Base-by-base conservation (phyloP, 2,329 filamentous ascomycete genomes). In the Fusarium dimerum region DNA sequence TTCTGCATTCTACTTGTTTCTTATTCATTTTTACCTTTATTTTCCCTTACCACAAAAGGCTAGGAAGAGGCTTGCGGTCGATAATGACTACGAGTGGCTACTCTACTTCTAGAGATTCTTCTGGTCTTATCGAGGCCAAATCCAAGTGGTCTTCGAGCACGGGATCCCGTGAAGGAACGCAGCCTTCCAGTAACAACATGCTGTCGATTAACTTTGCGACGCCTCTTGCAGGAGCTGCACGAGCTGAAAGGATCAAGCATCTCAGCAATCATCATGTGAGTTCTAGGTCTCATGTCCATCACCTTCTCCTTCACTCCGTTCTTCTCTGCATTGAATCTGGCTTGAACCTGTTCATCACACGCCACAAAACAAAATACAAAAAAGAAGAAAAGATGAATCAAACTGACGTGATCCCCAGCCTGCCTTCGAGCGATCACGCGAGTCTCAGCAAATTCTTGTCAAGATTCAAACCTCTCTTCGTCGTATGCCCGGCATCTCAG, bases 131-230 rank as follows among this genome's bases (percentile, higher is more conserved):
- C 34, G 51, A 58, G 39, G 42, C 47, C 43, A 30, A 38, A 40
- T 59, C 57, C 34, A 52, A 36, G 54, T 61, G 57, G 57, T 60
- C 57, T 16, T 58, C 57, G 10, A 57, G 57, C 51, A 58, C 38
- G 5, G 54, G 43, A 38, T 57, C 57, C 3, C 50, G 46, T 41
- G 43, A 47, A 38, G 48, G 20, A 36, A 60, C 46, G 30, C 60
- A 60, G 39, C 42, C 48, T 30, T 45, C 44, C n/a, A 49, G 15
- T 16, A 48, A 44, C 30, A 64, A 52, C 26, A 73, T 73, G 71
- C 55, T 74, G 40, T 70, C 70, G 12, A 68, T 74, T 48, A 69
- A 73, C 62, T 74, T 74, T 47, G 68, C 68, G n/a, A 68, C 70
- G 20, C 72, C 72, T n/a, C 67, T 74, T 1, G 65, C 67, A 5